Base-by-base conservation (phyloP, 1,139 yeast genomes). In the Hyphopichia buzzinii region DNA sequence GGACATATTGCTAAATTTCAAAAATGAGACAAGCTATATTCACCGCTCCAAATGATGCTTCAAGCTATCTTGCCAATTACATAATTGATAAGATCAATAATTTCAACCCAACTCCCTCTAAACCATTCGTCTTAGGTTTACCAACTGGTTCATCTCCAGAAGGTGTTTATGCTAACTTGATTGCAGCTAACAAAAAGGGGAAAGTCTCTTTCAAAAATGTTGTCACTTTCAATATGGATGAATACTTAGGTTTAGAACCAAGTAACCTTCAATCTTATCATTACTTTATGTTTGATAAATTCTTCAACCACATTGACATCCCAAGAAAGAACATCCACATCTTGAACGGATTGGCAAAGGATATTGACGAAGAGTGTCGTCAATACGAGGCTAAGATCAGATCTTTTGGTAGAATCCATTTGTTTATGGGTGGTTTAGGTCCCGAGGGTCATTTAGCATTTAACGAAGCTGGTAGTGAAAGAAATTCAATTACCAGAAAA, bases 71-170 rank as follows among this genome's bases (percentile, higher is more conserved):
- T 37, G 83, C 83, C 17, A 62, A 66, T 32, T 62, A 72, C 50
- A 74, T 79, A 33, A 64, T 74, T 24, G 44, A 54, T 36, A 58
- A 55, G 38, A 78, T 79, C 54, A 73, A 64, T 44, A 52, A 47
- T 2, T 77, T 77, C 44, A 50, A 43, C 2, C 82, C 84, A 10
- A 66, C 80, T 11, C 47, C 72, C 2, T 43, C 54, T 1, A 66
- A 56, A 34, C 84, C 84, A 4, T 79, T 76, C 54, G 80, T 79
- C 2, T 53, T 79, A 33, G 85, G 84, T 1, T 68, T 79, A 35
- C 84, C 84, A 23, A 79, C 85, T 1, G 84, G 85, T 1, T 78
- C 84, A 4, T 77, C 83, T 3, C 84, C 84, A 10, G 83, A 77
- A 49, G 78, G 75, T 3, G 74, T 79, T 6, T 79, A 79, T 49